Evolutionary conservation across 305 asterid genomes (phyloP), one percentile per base, ranked within the genome.

Genomic region (Solanum hybrid): DNA sequence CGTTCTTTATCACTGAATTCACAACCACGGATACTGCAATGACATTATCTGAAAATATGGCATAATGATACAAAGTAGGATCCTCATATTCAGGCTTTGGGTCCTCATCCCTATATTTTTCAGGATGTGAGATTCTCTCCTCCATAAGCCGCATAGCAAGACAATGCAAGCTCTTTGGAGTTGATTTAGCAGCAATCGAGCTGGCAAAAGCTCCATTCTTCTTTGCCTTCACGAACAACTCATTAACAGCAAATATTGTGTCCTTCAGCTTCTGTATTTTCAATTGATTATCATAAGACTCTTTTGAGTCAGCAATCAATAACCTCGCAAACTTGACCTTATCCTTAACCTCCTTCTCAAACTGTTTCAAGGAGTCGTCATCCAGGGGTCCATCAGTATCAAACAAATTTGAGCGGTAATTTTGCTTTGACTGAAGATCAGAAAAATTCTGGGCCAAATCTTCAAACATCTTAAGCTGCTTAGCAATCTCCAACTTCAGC

Each of bases 111-210:
- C 79, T 90, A 26, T 95, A 95, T 90, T 94, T 95, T 57, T 94
- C 96, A 10, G 98, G 98, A 89, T 95, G 95, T 24, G 94, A 90
- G 86, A 95, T 95, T 90, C 98, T 93, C 96, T 95, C 98, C 94
- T 92, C 98, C 95, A 93, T 92, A 27, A 95, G 95, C 79, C 98
- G 93, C 98, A 95, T 95, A 10, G 97, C 95, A 80, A 95, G 95
- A 90, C 98, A 95, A 81, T 95, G 98, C 94, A 95, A 94, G 88
- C 98, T 95, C 94, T 95, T 95, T 24, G 98, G 98, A 90, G 98
- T 95, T 8, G 97, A 95, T 93, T 93, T 95, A 6, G 98, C 94
- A 36, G 98, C 93, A 89, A 95, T 94, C 78, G 92, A 84, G 93
- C 96, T 95, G 72, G 95, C 92, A 91, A 95, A 93, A 34, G 96